phyloP scores from a whole-genome alignment of 768 basidiomycete species.

The Cyclocybe cylindracea region DNA sequence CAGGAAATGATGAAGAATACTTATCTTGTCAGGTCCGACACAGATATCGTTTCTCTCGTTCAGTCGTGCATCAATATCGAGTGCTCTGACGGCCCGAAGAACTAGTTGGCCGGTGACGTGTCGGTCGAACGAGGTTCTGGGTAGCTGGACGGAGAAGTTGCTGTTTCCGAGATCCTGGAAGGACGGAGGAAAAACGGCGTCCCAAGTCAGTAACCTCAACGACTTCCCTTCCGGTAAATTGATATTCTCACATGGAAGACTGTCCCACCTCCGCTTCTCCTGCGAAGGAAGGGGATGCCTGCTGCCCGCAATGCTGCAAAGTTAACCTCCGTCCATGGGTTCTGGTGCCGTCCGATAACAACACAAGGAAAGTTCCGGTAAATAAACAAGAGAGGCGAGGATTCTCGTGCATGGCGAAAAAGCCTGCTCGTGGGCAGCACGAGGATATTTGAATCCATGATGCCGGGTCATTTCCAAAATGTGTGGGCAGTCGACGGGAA shows the following conservation, averaged over 20 bases:
- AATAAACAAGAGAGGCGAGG: constrained; percentile 76
- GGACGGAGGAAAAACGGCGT: neutral
- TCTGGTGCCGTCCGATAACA: constrained; percentile 94
- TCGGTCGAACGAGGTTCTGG: constrained; percentile 79
- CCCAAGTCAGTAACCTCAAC: neutral
- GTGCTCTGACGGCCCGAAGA: constrained; percentile 68
- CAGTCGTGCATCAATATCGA: constrained; percentile 76
- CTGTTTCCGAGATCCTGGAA: constrained; percentile 93
- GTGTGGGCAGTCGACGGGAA: neutral
- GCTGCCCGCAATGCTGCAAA: constrained; percentile 50
- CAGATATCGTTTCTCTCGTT: constrained; percentile 95
- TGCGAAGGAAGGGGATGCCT: constrained; percentile 74
- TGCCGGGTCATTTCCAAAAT: neutral
- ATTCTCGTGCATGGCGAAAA: constrained; percentile 73
- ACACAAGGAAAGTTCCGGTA: constrained; percentile 91
- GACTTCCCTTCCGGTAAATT: neutral
- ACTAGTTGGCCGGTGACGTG: constrained; percentile 76
- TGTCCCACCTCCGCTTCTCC: constrained; percentile 92
- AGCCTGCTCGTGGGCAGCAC: constrained; percentile 22
- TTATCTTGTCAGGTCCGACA: constrained; percentile 85
- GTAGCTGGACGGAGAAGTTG: constrained; percentile 93
- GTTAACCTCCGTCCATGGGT: constrained; percentile 98
- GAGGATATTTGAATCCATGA: neutral
- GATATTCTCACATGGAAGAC: constrained; percentile 83
- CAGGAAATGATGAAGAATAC: constrained; percentile 32